phyloP scores from a whole-genome alignment of 768 basidiomycete species.

The Suillus subluteus region DNA sequence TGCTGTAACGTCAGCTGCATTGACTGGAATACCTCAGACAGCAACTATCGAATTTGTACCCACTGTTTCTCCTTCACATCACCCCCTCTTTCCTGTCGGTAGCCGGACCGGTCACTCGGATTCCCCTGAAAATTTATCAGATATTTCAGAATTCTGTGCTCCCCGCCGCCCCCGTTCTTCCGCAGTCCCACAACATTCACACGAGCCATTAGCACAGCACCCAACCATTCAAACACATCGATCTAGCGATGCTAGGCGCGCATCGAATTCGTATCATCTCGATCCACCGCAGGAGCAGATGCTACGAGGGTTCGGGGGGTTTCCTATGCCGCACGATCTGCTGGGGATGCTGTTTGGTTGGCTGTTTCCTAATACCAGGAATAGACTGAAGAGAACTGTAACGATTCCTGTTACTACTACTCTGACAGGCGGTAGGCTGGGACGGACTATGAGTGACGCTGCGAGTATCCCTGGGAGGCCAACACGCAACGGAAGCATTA shows the following conservation, averaged over 20 bases:
- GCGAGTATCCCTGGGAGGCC: slow-evolving; percentile 35
- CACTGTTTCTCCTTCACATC: slow-evolving; percentile 30
- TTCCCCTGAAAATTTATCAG: slow-evolving; percentile 13
- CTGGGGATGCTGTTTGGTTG: slow-evolving; percentile 50
- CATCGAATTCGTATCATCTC: slow-evolving; percentile 16
- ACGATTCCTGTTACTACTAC: slow-evolving; percentile 78
- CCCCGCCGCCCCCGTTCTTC: slow-evolving; percentile 16
- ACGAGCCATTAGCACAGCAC: slow-evolving; percentile 20
- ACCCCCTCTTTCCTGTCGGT: slow-evolving; percentile 26
- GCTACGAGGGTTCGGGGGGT: slow-evolving; percentile 67
- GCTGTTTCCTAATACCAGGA: slow-evolving; percentile 66
- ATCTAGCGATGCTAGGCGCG: slow-evolving; percentile 7
- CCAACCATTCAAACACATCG: slow-evolving; percentile 20
- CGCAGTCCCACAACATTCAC: slow-evolving; percentile 16
- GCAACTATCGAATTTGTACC: slow-evolving; percentile 58
- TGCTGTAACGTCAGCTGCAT: not conserved
- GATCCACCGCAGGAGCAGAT: slow-evolving; percentile 27
- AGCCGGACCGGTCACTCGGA: slow-evolving; percentile 25
- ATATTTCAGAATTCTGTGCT: not conserved
- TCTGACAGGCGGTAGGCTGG: slow-evolving; percentile 38
- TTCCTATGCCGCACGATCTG: slow-evolving; percentile 70
- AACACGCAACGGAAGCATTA: slow-evolving; percentile 17
- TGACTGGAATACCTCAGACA: slow-evolving; percentile 39
- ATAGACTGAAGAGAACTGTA: slow-evolving; percentile 64
- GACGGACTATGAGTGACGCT: slow-evolving; percentile 22